Evolutionary conservation across 2,329 filamentous ascomycete species (phyloP).

Genomic region (Cercospora beticola): DNA sequence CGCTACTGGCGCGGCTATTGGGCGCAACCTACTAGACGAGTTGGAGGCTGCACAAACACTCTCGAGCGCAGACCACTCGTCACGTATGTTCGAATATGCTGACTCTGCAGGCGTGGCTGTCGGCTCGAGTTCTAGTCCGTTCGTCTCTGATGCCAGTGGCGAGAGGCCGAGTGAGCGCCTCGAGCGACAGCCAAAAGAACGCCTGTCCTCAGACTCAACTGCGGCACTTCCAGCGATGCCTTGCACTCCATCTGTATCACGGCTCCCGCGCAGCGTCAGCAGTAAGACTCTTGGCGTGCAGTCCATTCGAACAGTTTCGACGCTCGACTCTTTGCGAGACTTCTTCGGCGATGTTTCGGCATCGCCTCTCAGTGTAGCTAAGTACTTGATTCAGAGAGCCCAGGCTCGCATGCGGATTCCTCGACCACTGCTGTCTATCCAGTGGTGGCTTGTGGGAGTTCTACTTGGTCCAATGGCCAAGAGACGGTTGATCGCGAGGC

Average conservation of each 20-base stretch:
- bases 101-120: conserved; percentile 8
- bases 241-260: neutral
- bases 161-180: neutral
- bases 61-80: neutral
- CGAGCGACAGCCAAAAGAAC: neutral
- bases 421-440: conserved; percentile 33
- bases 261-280: conserved; percentile 10
- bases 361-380: conserved; percentile 35
- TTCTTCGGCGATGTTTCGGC: conserved; percentile 34
- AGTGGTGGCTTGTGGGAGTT: conserved; percentile 39
- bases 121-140: conserved; percentile 15
- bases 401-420: conserved; percentile 33
- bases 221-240: conserved; percentile 12
- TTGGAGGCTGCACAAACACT: conserved; percentile 28
- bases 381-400: conserved; percentile 33
- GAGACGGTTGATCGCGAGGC: conserved; percentile 31
- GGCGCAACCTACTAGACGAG: conserved; percentile 40
- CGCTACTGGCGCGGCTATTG: conserved; percentile 18
- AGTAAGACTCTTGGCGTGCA: conserved; percentile 20
- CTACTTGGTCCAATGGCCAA: conserved; percentile 40
- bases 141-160: conserved; percentile 9
- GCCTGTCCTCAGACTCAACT: conserved; percentile 14
- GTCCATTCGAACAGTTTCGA: conserved; percentile 19
- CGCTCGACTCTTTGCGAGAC: conserved; percentile 26
- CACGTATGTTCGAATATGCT: neutral